Evolutionary conservation across 2,329 filamentous ascomycete genomes (phyloP), one percentile per base, ranked within the genome.

Genomic region (Xenoacremonium recifei): DNA sequence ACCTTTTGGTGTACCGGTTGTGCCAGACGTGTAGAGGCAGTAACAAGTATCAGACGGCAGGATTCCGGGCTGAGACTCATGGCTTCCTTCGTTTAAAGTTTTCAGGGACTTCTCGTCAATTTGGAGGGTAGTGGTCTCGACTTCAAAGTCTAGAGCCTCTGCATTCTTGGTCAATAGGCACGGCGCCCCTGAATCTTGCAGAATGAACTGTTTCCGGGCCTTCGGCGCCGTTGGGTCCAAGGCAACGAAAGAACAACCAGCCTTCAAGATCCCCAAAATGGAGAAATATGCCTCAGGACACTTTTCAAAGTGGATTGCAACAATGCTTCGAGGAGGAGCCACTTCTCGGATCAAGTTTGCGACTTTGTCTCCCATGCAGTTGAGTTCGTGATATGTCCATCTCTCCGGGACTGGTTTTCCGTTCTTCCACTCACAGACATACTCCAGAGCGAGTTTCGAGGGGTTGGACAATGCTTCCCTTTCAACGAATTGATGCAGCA

Each of bases 21-120:
- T 95, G 4, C 89, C 89, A 4, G 87, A 92, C 0, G 89, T 95
- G 62, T 95, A 95, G 1, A 95, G 72, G 44, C 88, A 92, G 60
- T 95, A 95, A 53, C 85, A 89, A 0, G 81, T 80, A 50, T 84
- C 77, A 17, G 76, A 69, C 12, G 62, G 60, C n/a, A 44, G 51
- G 21, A 70, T 59, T 0, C 3, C 17, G 35, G 46, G 34, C 19
- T 43, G 19, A 32, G 50, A 12, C 44, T 46, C 15, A 19, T 61
- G 49, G 33, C 29, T 53, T 27, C 1, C 39, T 39, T 5, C 35
- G 19, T n/a, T 18, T 17, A 9, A 38, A 39, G 4, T 12, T 19
- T 50, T 45, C 6, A 80, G 48, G 2, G 37, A 39, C 0, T 41
- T 44, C 13, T 69, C 59, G 3, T 62, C 55, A 39, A 67, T 60